Percentiles rank a stretch among this genome's conserved stretches.
Evolutionary conservation across 1,284 basidiomycete genomes (phyloP).

Genomic region (Leucocoprinus gongylophorus): DNA sequence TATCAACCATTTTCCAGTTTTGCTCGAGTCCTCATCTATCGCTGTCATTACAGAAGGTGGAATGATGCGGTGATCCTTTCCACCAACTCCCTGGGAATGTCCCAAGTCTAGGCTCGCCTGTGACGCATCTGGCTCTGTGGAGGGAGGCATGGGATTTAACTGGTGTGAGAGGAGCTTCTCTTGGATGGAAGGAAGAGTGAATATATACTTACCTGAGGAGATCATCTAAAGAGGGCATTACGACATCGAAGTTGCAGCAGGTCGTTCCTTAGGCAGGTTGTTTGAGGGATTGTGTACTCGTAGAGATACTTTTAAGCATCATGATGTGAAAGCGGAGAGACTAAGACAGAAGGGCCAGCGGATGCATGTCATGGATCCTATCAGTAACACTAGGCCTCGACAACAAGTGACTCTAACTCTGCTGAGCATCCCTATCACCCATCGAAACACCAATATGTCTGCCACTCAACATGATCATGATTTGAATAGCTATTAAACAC

Average conservation of each 20-base stretch:
- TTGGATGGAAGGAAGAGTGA: not conserved
- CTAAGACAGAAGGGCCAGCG: not conserved
- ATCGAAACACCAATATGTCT: no score
- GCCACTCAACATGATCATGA: no score
- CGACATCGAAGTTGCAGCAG: slow-evolving; percentile 3
- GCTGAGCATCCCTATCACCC: no score
- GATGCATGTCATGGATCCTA: not conserved
- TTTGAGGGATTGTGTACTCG: not conserved
- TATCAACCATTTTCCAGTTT: slow-evolving; percentile 24
- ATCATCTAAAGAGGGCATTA: slow-evolving; percentile 8
- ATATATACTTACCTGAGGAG: not conserved
- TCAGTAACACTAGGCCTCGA: no score
- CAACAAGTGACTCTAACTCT: no score
- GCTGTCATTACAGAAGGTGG: not conserved
- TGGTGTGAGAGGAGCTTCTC: not conserved
- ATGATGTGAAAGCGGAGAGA: not conserved
- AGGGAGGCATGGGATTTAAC: not conserved
- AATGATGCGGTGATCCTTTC: not conserved
- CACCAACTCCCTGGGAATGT: not conserved
- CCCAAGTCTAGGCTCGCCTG: not conserved
- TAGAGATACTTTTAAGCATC: slow-evolving; percentile 6
- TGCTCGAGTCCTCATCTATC: not conserved
- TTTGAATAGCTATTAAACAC: no score
- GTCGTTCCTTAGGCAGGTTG: not conserved
- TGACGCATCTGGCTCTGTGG: not conserved